A percentile compares a stretch with the other conserved stretches of the same genome.
These are phyloP conservation scores for Salix brachista DNA, from an alignment of 345 rosid species.

Conservation along the genomic window DNA sequence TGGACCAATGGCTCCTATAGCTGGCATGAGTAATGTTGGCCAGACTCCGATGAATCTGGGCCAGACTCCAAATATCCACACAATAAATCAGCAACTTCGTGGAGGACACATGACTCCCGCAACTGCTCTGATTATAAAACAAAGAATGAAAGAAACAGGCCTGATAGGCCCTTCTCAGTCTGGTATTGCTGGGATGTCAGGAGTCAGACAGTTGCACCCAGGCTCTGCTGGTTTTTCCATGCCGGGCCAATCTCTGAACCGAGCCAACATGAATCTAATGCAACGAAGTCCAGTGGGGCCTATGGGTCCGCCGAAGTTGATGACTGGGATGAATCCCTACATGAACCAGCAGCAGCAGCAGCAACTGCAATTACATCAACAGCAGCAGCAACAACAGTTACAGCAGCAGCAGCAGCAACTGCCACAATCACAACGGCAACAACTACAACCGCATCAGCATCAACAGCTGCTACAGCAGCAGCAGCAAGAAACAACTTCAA, in stretches of 20 bases:
- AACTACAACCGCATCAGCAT: conserved; percentile 36
- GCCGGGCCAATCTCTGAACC: conserved; percentile 57
- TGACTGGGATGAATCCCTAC: conserved; percentile 55
- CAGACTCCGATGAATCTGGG: conserved; percentile 60
- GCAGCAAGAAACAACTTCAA: conserved; percentile 49
- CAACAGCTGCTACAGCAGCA: conserved; percentile 23
- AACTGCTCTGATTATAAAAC: conserved; percentile 31
- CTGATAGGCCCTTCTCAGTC: conserved; percentile 58
- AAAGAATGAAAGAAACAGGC: conserved; percentile 36
- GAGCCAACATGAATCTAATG: conserved; percentile 50
- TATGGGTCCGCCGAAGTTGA: conserved; percentile 91
- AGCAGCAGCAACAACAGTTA: conserved; percentile 6
- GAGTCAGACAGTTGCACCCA: conserved; percentile 61
- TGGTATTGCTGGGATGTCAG: conserved; percentile 60
- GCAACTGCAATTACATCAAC: conserved; percentile 19
- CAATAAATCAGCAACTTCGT: conserved; percentile 56
- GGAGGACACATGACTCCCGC: conserved; percentile 37
- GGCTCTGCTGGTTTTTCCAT: conserved; percentile 55
- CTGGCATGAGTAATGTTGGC: conserved; percentile 55
- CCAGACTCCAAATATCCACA: conserved; percentile 47
- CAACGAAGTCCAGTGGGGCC: conserved; percentile 60
- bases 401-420: conserved; percentile 28
- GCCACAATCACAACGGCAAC: conserved; percentile 9
- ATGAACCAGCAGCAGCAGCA: conserved; percentile 57
- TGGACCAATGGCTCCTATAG: conserved; percentile 57